Percentiles rank a stretch among this genome's conserved stretches.
Conservation (phyloP, 2,329 filamentous ascomycete species). For the Westerdykella ornata region DNA sequence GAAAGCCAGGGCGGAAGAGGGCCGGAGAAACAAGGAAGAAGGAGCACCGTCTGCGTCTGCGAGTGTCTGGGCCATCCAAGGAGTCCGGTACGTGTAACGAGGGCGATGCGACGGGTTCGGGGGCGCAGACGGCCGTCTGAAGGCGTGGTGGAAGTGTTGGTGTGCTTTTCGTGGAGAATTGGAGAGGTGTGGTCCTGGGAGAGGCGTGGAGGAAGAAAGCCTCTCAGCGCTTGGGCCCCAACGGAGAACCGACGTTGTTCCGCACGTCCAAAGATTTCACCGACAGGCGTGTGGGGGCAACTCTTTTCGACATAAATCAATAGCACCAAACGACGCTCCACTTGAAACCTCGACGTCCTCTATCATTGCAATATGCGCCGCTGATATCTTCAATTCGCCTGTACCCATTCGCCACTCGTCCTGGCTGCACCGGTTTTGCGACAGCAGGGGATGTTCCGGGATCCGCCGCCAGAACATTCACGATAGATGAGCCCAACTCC, state of each 20-base stretch:
- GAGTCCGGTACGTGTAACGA: constrained; percentile 2
- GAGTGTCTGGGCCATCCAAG: constrained; percentile 28
- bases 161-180: neutral
- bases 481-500: neutral
- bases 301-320: too few relatives aligned
- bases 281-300: too few relatives aligned
- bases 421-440: too few relatives aligned
- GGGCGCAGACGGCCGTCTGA: neutral
- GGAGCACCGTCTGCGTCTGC: constrained; percentile 12
- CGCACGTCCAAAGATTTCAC: too few relatives aligned
- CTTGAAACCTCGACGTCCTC: neutral
- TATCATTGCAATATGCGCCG: neutral
- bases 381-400: neutral
- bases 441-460: neutral
- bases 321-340: too few relatives aligned
- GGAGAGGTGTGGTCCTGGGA: neutral
- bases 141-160: constrained; percentile 8
- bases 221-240: neutral
- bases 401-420: neutral
- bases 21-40: constrained; percentile 6
- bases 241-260: neutral
- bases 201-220: neutral
- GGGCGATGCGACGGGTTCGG: constrained; percentile 1
- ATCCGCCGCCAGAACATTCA: neutral
- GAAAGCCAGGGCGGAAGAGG: constrained; percentile 9